phyloP scores from a whole-genome alignment of 2,329 filamentous ascomycete species.

The Colletotrichum salicis region DNA sequence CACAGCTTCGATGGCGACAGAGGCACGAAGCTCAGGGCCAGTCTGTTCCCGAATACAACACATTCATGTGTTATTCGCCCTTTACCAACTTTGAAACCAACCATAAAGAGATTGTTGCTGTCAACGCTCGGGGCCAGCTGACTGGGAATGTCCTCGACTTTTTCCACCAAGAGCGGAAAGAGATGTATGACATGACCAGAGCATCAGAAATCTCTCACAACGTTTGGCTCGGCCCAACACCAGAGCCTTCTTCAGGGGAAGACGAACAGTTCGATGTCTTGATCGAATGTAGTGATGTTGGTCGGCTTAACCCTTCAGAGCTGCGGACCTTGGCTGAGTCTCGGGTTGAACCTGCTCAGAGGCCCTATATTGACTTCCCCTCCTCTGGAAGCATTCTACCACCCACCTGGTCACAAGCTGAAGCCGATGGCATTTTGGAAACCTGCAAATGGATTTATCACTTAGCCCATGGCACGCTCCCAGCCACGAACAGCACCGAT shows the following conservation, averaged over 20 bases:
- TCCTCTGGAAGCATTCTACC: slow-evolving; percentile 93
- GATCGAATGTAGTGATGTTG: slow-evolving; percentile 89
- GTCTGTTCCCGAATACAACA: slow-evolving; percentile 77
- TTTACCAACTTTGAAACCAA: slow-evolving; percentile 79
- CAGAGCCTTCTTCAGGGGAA: slow-evolving; percentile 71
- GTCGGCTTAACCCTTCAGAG: slow-evolving; percentile 76
- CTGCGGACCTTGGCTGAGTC: slow-evolving; percentile 72
- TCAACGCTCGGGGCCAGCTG: slow-evolving; percentile 76
- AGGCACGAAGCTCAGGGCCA: slow-evolving; percentile 68
- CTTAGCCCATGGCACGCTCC: slow-evolving; percentile 74
- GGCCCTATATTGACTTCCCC: slow-evolving; percentile 78
- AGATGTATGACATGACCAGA: slow-evolving; percentile 94
- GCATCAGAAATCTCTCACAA: slow-evolving; percentile 90
- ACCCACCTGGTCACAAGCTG: slow-evolving; percentile 82
- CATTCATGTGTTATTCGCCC: slow-evolving; percentile 76
- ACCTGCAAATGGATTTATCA: slow-evolving; percentile 92
- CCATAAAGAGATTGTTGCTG: slow-evolving; percentile 76
- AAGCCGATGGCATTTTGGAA: slow-evolving; percentile 85
- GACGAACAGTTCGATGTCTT: slow-evolving; percentile 80
- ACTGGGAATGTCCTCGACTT: slow-evolving; percentile 89
- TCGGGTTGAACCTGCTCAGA: slow-evolving; percentile 49
- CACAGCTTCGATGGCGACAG: slow-evolving; percentile 80
- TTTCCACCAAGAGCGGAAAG: slow-evolving; percentile 84
- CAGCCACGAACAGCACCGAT: slow-evolving; percentile 37
- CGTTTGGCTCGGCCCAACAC: slow-evolving; percentile 90